Conservation (phyloP, 2,329 filamentous ascomycete species). For the Calonectria ilicicola region DNA sequence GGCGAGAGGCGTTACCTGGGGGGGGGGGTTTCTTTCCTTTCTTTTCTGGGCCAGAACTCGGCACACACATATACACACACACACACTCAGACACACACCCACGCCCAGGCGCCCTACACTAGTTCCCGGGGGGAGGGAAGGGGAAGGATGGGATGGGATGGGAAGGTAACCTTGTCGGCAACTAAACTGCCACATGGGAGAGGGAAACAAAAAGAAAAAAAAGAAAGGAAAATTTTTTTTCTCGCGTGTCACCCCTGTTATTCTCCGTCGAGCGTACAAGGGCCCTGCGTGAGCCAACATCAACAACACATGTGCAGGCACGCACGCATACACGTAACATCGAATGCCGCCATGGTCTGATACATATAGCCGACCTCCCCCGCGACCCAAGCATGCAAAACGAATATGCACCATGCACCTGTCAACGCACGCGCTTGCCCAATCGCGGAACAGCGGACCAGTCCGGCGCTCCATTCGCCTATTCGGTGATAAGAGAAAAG, state of each 20-base stretch:
- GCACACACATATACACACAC: too few relatives aligned
- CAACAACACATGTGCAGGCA: not conserved
- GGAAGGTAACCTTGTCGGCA: not conserved
- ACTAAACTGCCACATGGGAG: not conserved
- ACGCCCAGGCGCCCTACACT: not conserved
- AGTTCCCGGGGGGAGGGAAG: not conserved
- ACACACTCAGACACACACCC: too few relatives aligned
- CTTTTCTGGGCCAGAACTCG: not conserved
- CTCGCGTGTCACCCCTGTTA: not conserved
- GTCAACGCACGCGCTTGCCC: not conserved
- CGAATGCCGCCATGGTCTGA: not conserved
- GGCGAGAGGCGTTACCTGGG: not conserved
- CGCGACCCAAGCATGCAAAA: not conserved
- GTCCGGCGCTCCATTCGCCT: not conserved
- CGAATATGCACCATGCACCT: not conserved
- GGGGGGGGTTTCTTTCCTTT: too few relatives aligned
- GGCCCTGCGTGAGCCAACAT: not conserved
- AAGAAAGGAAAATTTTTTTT: not conserved
- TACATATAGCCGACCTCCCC: not conserved
- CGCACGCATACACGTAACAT: not conserved
- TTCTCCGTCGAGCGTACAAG: not conserved
- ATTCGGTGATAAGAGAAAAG: conserved; percentile 19
- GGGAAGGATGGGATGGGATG: too few relatives aligned
- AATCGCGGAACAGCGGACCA: conserved; percentile 1
- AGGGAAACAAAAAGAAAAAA: not conserved